Conservation (phyloP, 176 grass and related monocot species). For the Guadua angustifolia region DNA sequence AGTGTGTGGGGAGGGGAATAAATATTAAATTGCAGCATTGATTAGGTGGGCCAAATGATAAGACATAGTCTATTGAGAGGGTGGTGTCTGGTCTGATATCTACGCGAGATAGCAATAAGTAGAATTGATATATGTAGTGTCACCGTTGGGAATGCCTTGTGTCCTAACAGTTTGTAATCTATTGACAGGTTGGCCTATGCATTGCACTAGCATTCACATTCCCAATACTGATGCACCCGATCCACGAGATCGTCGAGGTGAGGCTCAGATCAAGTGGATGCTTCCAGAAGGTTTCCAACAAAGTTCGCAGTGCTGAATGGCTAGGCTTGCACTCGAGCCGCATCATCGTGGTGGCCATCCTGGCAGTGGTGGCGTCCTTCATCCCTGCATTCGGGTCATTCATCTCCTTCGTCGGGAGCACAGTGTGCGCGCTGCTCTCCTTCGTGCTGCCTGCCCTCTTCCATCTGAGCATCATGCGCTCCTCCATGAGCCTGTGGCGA, state of each 20-base stretch:
- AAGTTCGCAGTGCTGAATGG: slow-evolving; percentile 32
- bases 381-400: slow-evolving; percentile 77
- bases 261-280: slow-evolving; percentile 62
- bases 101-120: no score
- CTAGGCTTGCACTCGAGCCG: slow-evolving; percentile 63
- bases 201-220: slow-evolving; percentile 86
- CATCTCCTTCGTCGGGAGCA: slow-evolving; percentile 90
- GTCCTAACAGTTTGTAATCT: not conserved
- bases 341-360: slow-evolving; percentile 41
- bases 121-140: no score
- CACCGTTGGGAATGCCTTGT: not conserved
- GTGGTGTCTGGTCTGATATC: no score
- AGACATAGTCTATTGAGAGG: no score
- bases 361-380: slow-evolving; percentile 68
- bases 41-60: no score
- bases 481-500: slow-evolving; percentile 54
- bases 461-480: slow-evolving; percentile 70
- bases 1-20: no score
- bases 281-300: slow-evolving; percentile 56
- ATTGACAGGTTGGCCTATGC: slow-evolving; percentile 81
- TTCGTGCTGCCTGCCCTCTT: slow-evolving; percentile 78
- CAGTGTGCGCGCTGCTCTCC: slow-evolving; percentile 73
- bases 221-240: slow-evolving; percentile 90
- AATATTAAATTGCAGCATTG: no score
- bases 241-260: slow-evolving; percentile 78